Percentiles rank a stretch among this genome's conserved stretches.
These are phyloP conservation scores for Metschnikowia matae DNA, from an alignment of 805 yeast genomes.

Conservation along the genomic window DNA sequence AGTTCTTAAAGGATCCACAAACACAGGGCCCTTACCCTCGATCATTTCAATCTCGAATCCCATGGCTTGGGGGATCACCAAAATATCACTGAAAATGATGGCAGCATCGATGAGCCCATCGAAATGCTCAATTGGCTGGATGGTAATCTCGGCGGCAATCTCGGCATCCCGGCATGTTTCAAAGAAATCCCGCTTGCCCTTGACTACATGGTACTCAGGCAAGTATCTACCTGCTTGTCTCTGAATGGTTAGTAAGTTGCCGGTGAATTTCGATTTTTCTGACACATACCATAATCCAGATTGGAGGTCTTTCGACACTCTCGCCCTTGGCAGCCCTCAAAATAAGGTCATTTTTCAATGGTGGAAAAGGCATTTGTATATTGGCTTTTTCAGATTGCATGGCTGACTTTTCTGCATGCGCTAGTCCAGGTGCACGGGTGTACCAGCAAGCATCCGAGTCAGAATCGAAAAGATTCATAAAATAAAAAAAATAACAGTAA, in stretches of 20 bases:
- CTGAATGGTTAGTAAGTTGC: constrained; percentile 22
- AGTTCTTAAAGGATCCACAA: constrained; percentile 78
- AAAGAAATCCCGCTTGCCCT: constrained; percentile 82
- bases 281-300: constrained; percentile 81
- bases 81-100: constrained; percentile 89
- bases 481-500: not conserved
- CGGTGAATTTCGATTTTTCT: not conserved
- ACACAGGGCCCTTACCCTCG: constrained; percentile 92
- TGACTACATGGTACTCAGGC: constrained; percentile 89
- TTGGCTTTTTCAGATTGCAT: not conserved
- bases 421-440: constrained; percentile 2
- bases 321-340: constrained; percentile 90
- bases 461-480: not conserved
- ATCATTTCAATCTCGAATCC: constrained; percentile 93
- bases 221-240: constrained; percentile 95
- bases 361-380: constrained; percentile 49
- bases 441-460: not conserved
- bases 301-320: constrained; percentile 91
- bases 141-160: constrained; percentile 87
- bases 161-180: constrained; percentile 95
- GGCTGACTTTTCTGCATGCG: constrained; percentile 1
- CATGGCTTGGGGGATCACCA: constrained; percentile 97
- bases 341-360: constrained; percentile 82
- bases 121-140: constrained; percentile 90
- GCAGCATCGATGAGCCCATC: constrained; percentile 94